Evolutionary conservation across 345 rosid genomes (phyloP), one percentile per base, ranked within the genome.

Genomic region (Gossypium australe): DNA sequence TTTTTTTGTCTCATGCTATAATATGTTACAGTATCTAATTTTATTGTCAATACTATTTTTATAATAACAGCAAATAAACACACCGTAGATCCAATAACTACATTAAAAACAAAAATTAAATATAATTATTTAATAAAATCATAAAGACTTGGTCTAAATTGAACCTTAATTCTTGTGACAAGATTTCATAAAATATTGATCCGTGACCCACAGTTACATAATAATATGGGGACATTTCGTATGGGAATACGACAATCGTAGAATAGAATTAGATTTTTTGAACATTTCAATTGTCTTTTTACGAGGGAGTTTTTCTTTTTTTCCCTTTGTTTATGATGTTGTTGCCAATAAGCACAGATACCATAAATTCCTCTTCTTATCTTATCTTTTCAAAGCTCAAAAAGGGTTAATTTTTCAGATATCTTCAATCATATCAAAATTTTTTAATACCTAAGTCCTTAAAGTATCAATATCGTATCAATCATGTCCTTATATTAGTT

Each of bases 141-240:
- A 64, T 25, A 7, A 17, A n/a, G 12, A 10, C 24, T 49, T 29
- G 20, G 43, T 5, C n/a, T 60, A 17, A 61, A 55, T 7, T n/a
- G 1, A 73, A 73, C 65, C 67, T 27, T 52, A 20, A 45, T 57
- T 65, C 63, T 60, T 29, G 22, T 67, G 49, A 45, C 22, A 59
- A 59, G 65, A 75, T 71, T 57, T 41, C 76, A 63, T 43, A 55
- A 77, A 75, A 59, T 64, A 82, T 73, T 44, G 60, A 75, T 77
- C 84, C 86, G 82, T 81, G 86, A 85, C 81, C 7, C 47, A 24
- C 27, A 45, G 45, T 7, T 7, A 53, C 57, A 53, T 53, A 76
- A 71, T 52, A 38, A 67, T 71, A 38, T 65, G 64, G 38, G 38
- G 34, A 57, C 34, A 20, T 64, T 79, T 82, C 70, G 81, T 76